Evolutionary conservation across 257 asterid genomes (phyloP).

Genomic region (Datura wrightii): DNA sequence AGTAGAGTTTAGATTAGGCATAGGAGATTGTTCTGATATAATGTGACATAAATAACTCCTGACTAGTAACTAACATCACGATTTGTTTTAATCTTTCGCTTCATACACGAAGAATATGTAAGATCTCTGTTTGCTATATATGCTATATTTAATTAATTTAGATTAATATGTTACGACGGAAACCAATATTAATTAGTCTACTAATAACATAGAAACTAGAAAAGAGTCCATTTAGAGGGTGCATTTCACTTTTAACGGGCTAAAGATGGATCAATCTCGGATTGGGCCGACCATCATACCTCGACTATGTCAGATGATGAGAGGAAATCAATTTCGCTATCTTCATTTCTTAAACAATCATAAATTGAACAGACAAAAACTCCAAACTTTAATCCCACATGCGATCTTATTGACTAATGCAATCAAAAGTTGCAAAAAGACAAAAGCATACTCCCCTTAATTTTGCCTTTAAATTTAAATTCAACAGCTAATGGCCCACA

Average conservation of each 20-base stretch:
- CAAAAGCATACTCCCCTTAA: not conserved
- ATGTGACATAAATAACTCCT: too few species aligned
- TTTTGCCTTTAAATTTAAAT: not conserved
- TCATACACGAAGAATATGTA: not conserved
- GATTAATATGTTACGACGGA: too few species aligned
- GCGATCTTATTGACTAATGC: not conserved
- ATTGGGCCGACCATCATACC: not conserved
- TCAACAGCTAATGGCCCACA: slow-evolving; percentile 7
- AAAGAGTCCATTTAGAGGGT: too few species aligned
- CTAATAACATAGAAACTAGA: too few species aligned
- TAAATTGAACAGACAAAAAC: not conserved
- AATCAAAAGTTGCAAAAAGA: too few species aligned
- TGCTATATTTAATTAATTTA: too few species aligned
- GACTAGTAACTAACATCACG: not conserved
- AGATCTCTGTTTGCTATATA: not conserved
- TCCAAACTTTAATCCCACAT: slow-evolving; percentile 4
- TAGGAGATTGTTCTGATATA: too few species aligned
- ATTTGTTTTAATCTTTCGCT: too few species aligned
- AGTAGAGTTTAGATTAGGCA: too few species aligned
- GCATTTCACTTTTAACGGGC: too few species aligned
- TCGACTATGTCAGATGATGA: not conserved
- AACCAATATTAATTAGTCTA: too few species aligned
- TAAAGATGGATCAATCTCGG: not conserved
- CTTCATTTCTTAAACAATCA: not conserved
- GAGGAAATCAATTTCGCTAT: not conserved